These are phyloP conservation scores for Metarhizium sp. DNA, from an alignment of 2,329 filamentous ascomycete genomes.

Conservation along the genomic window DNA sequence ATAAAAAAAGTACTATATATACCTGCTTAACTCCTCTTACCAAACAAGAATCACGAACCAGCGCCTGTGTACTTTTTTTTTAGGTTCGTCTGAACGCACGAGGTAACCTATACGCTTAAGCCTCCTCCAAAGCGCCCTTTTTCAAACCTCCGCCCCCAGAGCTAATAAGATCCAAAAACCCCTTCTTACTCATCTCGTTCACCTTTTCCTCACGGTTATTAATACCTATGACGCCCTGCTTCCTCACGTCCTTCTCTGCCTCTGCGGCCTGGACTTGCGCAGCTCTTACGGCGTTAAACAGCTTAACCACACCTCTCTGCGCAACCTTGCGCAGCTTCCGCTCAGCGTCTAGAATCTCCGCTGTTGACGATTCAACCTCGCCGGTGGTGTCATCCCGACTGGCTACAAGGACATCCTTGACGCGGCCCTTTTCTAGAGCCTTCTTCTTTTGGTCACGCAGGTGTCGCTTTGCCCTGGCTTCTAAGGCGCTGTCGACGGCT, in stretches of 20 bases:
- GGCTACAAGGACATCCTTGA: conserved; percentile 72
- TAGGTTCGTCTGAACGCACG: not conserved
- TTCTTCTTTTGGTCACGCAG: conserved; percentile 71
- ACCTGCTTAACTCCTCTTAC: conserved; percentile 18
- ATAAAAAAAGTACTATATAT: conserved; percentile 6
- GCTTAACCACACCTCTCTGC: conserved; percentile 85
- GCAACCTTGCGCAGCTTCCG: conserved; percentile 76
- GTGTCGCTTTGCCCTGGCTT: conserved; percentile 70
- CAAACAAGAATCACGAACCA: not conserved
- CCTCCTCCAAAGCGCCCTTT: conserved; percentile 49
- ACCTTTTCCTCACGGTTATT: conserved; percentile 75
- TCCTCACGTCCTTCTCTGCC: conserved; percentile 59
- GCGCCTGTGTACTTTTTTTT: not conserved
- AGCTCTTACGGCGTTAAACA: conserved; percentile 91
- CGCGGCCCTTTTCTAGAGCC: conserved; percentile 75
- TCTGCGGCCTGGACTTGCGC: conserved; percentile 84
- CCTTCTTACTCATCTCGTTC: conserved; percentile 94
- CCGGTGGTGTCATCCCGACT: conserved; percentile 43
- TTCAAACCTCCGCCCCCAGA: conserved; percentile 51
- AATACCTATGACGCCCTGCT: conserved; percentile 69
- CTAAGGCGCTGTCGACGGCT: conserved; percentile 66
- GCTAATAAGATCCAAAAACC: conserved; percentile 85
- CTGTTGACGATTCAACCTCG: conserved; percentile 35
- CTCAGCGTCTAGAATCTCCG: conserved; percentile 59
- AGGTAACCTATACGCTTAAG: conserved; percentile 12